Evolutionary conservation across 108 stramenopile genomes (phyloP).

Genomic region (Schizochytrium sp.): DNA sequence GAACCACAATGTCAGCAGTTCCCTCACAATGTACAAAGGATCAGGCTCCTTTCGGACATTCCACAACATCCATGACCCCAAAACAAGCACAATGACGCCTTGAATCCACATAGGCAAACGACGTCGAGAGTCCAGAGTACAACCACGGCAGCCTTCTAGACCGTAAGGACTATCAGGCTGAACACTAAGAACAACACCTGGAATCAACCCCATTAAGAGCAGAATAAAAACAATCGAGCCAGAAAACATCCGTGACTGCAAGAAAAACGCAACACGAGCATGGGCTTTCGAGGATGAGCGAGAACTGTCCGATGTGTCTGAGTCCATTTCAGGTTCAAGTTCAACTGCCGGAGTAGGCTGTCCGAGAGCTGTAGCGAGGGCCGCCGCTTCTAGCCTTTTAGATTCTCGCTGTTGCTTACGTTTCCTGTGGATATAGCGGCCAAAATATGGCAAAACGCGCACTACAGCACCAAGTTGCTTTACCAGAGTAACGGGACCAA

Average conservation of each 20-base stretch:
- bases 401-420: too few relatives aligned
- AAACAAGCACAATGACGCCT: neutral
- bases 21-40: neutral
- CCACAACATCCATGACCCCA: slow-evolving; percentile 16
- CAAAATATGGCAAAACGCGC: too few relatives aligned
- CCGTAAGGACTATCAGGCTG: neutral
- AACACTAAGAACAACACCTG: neutral
- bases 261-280: neutral
- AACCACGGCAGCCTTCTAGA: neutral
- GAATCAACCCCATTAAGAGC: neutral
- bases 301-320: neutral
- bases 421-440: too few relatives aligned
- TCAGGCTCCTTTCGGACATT: neutral
- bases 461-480: neutral
- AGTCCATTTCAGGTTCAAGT: too few relatives aligned
- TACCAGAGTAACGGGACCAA: neutral
- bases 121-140: neutral
- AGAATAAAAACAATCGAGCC: neutral
- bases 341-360: too few relatives aligned
- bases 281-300: neutral
- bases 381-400: too few relatives aligned
- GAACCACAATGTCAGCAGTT: neutral
- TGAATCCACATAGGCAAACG: neutral
- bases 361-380: too few relatives aligned
- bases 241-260: slow-evolving; percentile 23